Conservation (phyloP, 495 filamentous ascomycete genomes). For the Annulohypoxylon stygium region DNA sequence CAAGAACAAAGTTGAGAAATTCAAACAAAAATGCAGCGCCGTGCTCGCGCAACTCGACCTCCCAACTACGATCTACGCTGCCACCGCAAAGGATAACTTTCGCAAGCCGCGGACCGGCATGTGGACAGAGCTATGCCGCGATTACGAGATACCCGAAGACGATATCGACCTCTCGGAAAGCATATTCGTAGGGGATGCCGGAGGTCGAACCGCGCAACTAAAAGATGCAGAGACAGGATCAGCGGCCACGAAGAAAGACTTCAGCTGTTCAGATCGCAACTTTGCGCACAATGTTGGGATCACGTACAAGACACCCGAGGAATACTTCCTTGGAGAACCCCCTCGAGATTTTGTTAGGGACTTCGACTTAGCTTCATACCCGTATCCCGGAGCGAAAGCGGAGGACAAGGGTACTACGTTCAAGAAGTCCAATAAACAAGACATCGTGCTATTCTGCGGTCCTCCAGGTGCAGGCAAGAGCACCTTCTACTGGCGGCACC, state of each 20-base stretch:
- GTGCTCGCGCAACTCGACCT: slow-evolving; percentile 80
- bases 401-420: slow-evolving; percentile 55
- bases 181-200: slow-evolving; percentile 94
- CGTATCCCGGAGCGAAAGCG: slow-evolving; percentile 42
- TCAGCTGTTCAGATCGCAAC: slow-evolving; percentile 85
- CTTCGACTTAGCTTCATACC: slow-evolving; percentile 70
- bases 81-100: slow-evolving; percentile 81
- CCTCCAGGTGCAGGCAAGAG: slow-evolving; percentile 92
- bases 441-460: slow-evolving; percentile 88
- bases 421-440: slow-evolving; percentile 72
- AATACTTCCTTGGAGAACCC: slow-evolving; percentile 81
- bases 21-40: slow-evolving; percentile 81
- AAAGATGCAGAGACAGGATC: slow-evolving; percentile 37
- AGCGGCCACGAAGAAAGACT: slow-evolving; percentile 58
- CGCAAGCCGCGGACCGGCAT: slow-evolving; percentile 91
- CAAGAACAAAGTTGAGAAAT: slow-evolving; percentile 72
- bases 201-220: slow-evolving; percentile 57
- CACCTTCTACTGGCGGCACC: slow-evolving; percentile 84
- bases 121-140: slow-evolving; percentile 86
- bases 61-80: slow-evolving; percentile 85
- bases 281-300: slow-evolving; percentile 87
- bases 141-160: slow-evolving; percentile 74
- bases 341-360: slow-evolving; percentile 71
- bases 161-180: slow-evolving; percentile 76
- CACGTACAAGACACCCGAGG: slow-evolving; percentile 86